Conservation (phyloP, 306 rosid species). For the Betula pendula region DNA sequence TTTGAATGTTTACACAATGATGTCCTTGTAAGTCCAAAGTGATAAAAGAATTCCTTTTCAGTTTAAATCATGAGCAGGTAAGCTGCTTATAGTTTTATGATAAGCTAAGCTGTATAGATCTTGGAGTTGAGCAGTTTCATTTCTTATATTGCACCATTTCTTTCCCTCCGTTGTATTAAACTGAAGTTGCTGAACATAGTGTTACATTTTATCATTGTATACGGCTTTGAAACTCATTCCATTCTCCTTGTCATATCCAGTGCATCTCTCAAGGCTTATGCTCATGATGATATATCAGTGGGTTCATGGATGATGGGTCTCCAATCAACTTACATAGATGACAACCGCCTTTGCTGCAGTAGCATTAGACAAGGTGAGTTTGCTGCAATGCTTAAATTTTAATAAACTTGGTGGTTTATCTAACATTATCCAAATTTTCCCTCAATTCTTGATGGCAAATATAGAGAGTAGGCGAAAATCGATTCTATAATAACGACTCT, state of each 20-base stretch:
- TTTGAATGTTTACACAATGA: not conserved
- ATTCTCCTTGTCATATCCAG: slow-evolving; percentile 42
- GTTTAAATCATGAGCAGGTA: not conserved
- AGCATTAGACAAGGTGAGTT: slow-evolving; percentile 79
- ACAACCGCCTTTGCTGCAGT: slow-evolving; percentile 89
- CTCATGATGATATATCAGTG: slow-evolving; percentile 81
- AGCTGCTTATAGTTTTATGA: not conserved
- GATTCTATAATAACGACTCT: not conserved
- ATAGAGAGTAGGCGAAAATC: not conserved
- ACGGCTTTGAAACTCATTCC: slow-evolving; percentile 11
- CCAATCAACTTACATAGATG: slow-evolving; percentile 86
- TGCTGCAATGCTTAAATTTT: not conserved
- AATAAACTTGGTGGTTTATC: not conserved
- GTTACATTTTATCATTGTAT: not conserved
- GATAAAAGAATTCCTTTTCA: not conserved
- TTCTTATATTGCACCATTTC: not conserved
- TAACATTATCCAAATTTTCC: not conserved
- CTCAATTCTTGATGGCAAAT: not conserved
- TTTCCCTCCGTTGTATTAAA: not conserved
- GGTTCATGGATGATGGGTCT: slow-evolving; percentile 99
- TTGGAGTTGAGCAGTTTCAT: not conserved
- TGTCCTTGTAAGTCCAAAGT: not conserved
- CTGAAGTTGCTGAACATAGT: not conserved
- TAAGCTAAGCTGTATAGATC: slow-evolving; percentile 4
- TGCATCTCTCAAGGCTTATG: slow-evolving; percentile 88